Percentiles rank a stretch among this genome's conserved stretches.
These are phyloP conservation scores for Delphinella strobiligena DNA, from an alignment of 2,329 filamentous ascomycete genomes.

Conservation along the genomic window DNA sequence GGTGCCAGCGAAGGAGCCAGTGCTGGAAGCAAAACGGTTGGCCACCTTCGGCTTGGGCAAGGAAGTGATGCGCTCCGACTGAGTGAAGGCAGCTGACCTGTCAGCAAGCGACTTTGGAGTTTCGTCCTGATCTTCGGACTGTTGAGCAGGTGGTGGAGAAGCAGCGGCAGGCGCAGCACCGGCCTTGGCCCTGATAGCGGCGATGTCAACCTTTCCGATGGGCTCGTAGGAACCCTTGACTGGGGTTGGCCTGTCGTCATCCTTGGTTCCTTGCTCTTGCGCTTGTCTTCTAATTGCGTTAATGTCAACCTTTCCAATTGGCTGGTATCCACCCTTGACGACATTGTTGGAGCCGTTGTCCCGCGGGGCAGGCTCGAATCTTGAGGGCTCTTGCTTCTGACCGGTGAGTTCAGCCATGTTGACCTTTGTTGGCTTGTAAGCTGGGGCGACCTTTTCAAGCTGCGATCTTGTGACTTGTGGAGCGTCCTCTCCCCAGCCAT, in stretches of 20 bases:
- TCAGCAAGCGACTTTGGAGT: constrained; percentile 58
- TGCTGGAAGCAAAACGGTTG: constrained; percentile 67
- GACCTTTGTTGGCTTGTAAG: constrained; percentile 92
- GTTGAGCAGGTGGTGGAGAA: constrained; percentile 26
- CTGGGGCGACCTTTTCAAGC: constrained; percentile 81
- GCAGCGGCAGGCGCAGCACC: constrained; percentile 40
- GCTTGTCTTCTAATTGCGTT: constrained; percentile 71
- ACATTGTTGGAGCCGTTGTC: constrained; percentile 45
- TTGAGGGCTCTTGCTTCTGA: constrained; percentile 56
- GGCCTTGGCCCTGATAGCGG: constrained; percentile 75
- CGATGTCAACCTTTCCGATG: constrained; percentile 92
- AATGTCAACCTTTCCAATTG: constrained; percentile 95
- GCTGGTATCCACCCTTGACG: constrained; percentile 79
- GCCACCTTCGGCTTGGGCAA: constrained; percentile 91
- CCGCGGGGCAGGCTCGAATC: constrained; percentile 37
- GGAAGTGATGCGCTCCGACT: constrained; percentile 70
- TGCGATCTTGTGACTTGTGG: constrained; percentile 79
- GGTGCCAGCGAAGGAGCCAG: constrained; percentile 67
- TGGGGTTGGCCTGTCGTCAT: constrained; percentile 68
- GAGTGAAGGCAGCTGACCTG: constrained; percentile 59
- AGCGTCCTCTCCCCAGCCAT: constrained; percentile 92
- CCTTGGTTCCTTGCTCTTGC: constrained; percentile 40
- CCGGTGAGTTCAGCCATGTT: constrained; percentile 77
- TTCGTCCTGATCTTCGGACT: constrained; percentile 30
- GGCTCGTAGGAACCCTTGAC: constrained; percentile 94